phyloP scores from a whole-genome alignment of 768 basidiomycete species.

The Suillus variegatus region DNA sequence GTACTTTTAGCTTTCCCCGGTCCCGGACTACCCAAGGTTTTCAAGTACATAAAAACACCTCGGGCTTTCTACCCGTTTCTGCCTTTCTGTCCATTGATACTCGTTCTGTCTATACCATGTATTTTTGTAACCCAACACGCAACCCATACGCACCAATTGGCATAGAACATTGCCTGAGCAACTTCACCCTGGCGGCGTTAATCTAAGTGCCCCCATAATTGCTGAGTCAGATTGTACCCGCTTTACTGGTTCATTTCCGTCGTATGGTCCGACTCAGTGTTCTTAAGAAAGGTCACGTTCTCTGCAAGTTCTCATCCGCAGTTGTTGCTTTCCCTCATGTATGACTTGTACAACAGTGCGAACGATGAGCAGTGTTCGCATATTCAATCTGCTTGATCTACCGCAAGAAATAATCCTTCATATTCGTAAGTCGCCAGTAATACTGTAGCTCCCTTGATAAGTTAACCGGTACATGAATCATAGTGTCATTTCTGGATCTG shows the following conservation, averaged over 20 bases:
- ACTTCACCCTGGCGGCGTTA: background rate
- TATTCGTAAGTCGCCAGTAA: conserved; percentile 47
- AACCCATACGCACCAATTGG: background rate
- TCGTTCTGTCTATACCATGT: conserved; percentile 4
- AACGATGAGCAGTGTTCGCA: background rate
- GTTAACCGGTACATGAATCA: background rate
- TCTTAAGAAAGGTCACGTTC: background rate
- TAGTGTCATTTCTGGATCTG: conserved; percentile 73
- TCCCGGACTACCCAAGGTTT: conserved; percentile 5
- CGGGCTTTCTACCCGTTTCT: conserved; percentile 1
- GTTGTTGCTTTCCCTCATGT: background rate
- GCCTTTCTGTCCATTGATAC: background rate
- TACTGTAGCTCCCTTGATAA: background rate
- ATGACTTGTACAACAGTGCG: conserved; percentile 1
- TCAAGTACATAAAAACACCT: background rate
- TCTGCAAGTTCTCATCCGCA: background rate
- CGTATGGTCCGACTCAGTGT: background rate
- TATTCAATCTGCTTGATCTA: conserved; percentile 33
- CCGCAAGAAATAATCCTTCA: conserved; percentile 61
- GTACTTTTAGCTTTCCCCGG: conserved; percentile 9
- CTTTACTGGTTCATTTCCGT: background rate
- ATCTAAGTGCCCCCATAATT: background rate
- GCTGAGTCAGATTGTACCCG: conserved; percentile 5
- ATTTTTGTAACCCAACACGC: background rate
- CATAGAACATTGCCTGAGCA: background rate